Evolutionary conservation across 2,329 filamentous ascomycete genomes (phyloP), one percentile per base, ranked within the genome.

Genomic region (Talaromyces albobiverticillius): DNA sequence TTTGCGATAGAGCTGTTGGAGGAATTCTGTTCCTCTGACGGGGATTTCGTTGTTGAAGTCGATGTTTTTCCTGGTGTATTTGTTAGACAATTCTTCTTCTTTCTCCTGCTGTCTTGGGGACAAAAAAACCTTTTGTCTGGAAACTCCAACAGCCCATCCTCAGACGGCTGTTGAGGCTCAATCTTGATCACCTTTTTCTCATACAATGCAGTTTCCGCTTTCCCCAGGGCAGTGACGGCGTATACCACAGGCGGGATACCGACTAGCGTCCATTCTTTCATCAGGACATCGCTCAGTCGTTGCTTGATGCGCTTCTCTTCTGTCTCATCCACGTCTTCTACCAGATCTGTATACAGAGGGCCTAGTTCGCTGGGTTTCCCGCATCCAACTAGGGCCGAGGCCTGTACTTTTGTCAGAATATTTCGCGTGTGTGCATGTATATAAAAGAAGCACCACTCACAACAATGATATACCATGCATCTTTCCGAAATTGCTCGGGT

Each of bases 401-500:
- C 64, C 64, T 66, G 6, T 26, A 10, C 1, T 34, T 53, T 34
- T n/a, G 11, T 40, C 9, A 31, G 20, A 34, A 40, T 40, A 29
- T 5, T 29, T 29, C 5, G 26, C 22, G 18, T 26, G 9, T 14
- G 9, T 53, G 14, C 5, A 6, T 47, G n/a, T n/a, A 29, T 25
- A 25, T 10, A 8, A 13, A 9, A 13, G 13, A 32, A 10, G n/a
- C n/a, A n/a, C n/a, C 68, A 61, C 69, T 61, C 51, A 74, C 72
- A 38, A 70, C 62, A 67, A 73, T 34, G 70, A 74, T 13, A 66
- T 80, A 61, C 80, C 79, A 55, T 67, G 78, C 64, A 78, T 82
- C 58, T 82, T 92, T 4, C 88, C 90, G 3, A 70, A 79, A 13
- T 79, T 95, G 59, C 23, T 61, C 58, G 8, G 65, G 60, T 16